Conservation (phyloP, 2,329 filamentous ascomycete genomes). For the Diaporthe citri region DNA sequence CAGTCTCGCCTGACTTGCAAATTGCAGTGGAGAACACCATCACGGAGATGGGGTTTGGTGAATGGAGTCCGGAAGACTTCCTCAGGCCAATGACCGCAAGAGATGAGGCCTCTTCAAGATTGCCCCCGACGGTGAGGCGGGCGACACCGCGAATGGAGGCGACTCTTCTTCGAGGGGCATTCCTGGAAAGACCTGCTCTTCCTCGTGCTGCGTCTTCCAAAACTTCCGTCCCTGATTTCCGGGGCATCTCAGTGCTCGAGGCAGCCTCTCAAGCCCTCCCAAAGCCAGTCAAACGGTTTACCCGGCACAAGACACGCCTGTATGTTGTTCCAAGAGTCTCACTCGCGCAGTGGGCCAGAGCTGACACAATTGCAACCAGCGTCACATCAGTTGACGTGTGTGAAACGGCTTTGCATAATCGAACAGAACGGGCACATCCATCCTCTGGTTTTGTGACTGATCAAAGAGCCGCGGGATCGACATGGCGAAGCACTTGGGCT, state of each 20-base stretch:
- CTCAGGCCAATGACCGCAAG: not conserved
- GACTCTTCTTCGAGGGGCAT: not conserved
- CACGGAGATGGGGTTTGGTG: conserved; percentile 6
- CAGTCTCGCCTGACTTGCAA: conserved; percentile 7
- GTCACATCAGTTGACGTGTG: conserved; percentile 7
- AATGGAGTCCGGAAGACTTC: not conserved
- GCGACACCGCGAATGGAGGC: not conserved
- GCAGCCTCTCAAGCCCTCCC: not conserved
- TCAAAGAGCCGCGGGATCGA: conserved; percentile 8
- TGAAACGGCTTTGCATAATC: conserved; percentile 12
- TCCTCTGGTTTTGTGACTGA: not conserved
- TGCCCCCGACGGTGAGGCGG: not conserved
- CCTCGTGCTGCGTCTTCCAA: not conserved
- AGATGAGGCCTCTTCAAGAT: not conserved
- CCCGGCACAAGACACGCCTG: not conserved
- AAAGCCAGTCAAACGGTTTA: not conserved
- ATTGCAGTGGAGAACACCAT: conserved; percentile 30
- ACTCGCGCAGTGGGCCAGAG: not conserved
- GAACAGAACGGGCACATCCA: not conserved
- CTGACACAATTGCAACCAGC: not conserved
- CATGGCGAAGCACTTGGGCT: conserved; percentile 19
- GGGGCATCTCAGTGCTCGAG: not conserved
- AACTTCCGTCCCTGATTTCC: not conserved
- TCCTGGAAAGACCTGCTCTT: not conserved
- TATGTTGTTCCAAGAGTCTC: not conserved